Evolutionary conservation across 2,329 filamentous ascomycete species (phyloP).

Genomic region (Cladophialophora immunda): DNA sequence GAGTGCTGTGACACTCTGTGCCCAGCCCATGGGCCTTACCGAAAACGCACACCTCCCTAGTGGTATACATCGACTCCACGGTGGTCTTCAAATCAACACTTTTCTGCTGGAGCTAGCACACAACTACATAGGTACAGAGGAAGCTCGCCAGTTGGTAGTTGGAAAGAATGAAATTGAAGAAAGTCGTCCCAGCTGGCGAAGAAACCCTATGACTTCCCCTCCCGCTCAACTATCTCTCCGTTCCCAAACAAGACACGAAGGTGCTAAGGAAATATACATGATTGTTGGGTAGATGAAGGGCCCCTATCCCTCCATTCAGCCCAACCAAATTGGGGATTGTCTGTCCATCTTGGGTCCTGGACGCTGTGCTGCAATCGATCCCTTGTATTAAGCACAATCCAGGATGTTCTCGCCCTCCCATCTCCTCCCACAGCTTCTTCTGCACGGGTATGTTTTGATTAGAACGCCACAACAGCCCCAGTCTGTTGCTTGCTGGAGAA

Average conservation of each 20-base stretch:
- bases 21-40: no score
- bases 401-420: conserved; percentile 23
- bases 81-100: background rate
- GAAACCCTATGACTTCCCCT: conserved; percentile 17
- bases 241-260: conserved; percentile 27
- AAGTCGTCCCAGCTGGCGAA: conserved; percentile 6
- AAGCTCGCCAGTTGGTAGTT: conserved; percentile 10
- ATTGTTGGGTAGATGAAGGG: conserved; percentile 24
- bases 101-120: background rate
- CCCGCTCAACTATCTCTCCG: conserved; percentile 16
- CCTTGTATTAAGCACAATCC: conserved; percentile 39
- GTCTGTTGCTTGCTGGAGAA: conserved; percentile 37
- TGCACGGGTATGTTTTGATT: conserved; percentile 30
- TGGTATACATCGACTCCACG: background rate
- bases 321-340: conserved; percentile 14
- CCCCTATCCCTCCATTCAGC: conserved; percentile 2
- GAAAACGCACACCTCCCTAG: background rate
- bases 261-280: conserved; percentile 39
- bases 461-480: conserved; percentile 39
- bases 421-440: conserved; percentile 19
- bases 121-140: conserved; percentile 3
- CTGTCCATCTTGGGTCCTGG: conserved; percentile 7
- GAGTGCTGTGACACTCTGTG: no score
- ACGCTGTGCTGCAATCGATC: conserved; percentile 23
- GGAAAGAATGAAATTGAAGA: conserved; percentile 22